These are phyloP conservation scores for Zygosaccharomyces lentus DNA, from an alignment of 805 yeast species.

Conservation along the genomic window DNA sequence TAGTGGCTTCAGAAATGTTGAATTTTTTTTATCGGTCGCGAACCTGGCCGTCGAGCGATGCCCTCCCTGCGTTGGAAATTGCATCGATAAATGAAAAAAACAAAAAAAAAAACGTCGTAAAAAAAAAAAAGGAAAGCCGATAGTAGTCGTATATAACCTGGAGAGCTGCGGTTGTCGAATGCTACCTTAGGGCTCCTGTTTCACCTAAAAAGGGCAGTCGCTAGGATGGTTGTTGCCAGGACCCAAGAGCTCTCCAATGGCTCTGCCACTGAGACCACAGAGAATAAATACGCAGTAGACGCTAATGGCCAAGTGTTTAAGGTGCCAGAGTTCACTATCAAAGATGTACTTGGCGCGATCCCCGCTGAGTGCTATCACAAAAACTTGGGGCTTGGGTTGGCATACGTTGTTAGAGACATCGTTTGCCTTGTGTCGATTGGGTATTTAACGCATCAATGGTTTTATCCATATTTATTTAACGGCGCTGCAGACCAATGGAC, in stretches of 20 bases:
- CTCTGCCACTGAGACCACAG: slow-evolving; percentile 15
- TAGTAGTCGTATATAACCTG: not conserved
- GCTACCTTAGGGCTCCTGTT: not conserved
- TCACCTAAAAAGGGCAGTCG: not conserved
- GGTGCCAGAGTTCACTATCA: slow-evolving; percentile 72
- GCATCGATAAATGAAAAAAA: not conserved
- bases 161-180: not conserved
- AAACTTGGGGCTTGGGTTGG: slow-evolving; percentile 48
- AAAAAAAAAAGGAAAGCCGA: not conserved
- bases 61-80: not conserved
- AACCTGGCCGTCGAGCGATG: not conserved
- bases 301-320: slow-evolving; percentile 62
- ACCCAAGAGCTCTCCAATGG: slow-evolving; percentile 6
- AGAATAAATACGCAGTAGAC: slow-evolving; percentile 43
- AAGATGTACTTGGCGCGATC: slow-evolving; percentile 66
- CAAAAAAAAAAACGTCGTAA: not conserved
- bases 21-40: slow-evolving; percentile 3
- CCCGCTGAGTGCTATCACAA: slow-evolving; percentile 75
- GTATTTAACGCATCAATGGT: slow-evolving; percentile 36
- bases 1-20: slow-evolving; percentile 3
- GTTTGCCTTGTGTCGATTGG: slow-evolving; percentile 46
- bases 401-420: slow-evolving; percentile 67
- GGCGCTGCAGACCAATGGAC: slow-evolving; percentile 1
- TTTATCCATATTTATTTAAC: slow-evolving; percentile 16
- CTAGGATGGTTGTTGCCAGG: slow-evolving; percentile 5